A percentile compares a stretch with the other conserved stretches of the same genome.
phyloP scores from a whole-genome alignment of 495 filamentous ascomycete genomes.

The Evernia prunastri region DNA sequence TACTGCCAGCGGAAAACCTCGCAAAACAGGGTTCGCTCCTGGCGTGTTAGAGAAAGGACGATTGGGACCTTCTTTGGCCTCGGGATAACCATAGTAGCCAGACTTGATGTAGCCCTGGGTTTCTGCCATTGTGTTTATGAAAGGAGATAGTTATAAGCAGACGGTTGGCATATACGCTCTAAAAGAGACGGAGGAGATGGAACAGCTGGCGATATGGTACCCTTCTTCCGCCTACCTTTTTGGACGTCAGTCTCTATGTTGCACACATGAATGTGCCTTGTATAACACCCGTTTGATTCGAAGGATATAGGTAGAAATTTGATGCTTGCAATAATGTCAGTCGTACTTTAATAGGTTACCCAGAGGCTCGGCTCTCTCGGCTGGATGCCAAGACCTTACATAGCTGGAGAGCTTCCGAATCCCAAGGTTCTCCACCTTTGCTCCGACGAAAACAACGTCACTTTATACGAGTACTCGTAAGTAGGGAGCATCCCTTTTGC shows the following conservation, averaged over 20 bases:
- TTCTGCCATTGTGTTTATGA: conserved; percentile 1
- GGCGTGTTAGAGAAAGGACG: conserved; percentile 43
- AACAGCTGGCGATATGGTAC: background rate
- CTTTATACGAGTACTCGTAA: no score
- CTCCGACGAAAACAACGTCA: background rate
- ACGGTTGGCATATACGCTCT: background rate
- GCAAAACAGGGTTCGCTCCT: conserved; percentile 48
- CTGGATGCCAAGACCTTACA: conserved; percentile 11
- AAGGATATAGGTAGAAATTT: background rate
- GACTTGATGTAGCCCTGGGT: background rate
- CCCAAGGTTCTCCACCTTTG: conserved; percentile 1
- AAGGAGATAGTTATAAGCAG: conserved; percentile 1
- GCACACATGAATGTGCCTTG: background rate
- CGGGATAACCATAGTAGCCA: conserved; percentile 41
- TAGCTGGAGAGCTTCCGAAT: no score
- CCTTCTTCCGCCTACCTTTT: background rate
- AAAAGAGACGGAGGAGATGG: background rate
- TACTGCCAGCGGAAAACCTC: conserved; percentile 44
- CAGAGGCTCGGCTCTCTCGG: no score
- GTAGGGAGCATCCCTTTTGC: background rate
- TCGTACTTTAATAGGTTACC: no score
- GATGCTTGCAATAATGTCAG: background rate
- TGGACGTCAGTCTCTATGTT: background rate
- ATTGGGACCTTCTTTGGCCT: conserved; percentile 37
- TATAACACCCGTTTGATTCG: background rate